Percentiles rank a stretch among this genome's conserved stretches.
Evolutionary conservation across 2,329 filamentous ascomycete genomes (phyloP).

Genomic region (Arthrobotrys pseudoclavata): DNA sequence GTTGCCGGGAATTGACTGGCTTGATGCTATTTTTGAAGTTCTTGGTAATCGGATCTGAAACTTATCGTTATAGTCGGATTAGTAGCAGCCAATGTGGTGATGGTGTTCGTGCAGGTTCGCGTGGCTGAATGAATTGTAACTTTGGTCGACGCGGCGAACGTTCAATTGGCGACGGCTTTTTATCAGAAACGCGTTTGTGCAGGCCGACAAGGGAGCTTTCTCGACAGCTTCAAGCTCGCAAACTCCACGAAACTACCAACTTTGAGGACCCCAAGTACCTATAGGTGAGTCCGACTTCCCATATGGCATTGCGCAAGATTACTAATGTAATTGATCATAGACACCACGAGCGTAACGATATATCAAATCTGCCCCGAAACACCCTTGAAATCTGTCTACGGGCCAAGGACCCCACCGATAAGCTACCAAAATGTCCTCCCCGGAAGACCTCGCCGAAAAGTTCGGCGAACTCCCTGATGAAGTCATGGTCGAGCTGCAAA

Average conservation of each 20-base stretch:
- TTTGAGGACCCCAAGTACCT: not conserved
- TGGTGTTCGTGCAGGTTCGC: slow-evolving; percentile 5
- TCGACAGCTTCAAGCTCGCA: slow-evolving; percentile 7
- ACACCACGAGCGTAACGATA: not conserved
- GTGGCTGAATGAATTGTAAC: slow-evolving; percentile 14
- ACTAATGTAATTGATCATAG: not conserved
- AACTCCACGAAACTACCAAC: slow-evolving; percentile 8
- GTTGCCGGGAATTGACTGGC: not conserved
- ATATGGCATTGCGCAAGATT: not conserved
- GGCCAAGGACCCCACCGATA: not conserved
- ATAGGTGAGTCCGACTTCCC: not conserved
- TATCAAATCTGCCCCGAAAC: not conserved
- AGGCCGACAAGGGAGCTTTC: not conserved
- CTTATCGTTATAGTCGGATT: not conserved
- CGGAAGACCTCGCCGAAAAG: slow-evolving; percentile 73
- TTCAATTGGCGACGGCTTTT: slow-evolving; percentile 21
- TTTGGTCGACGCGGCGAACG: slow-evolving; percentile 5
- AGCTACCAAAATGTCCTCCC: slow-evolving; percentile 68
- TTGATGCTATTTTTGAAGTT: slow-evolving; percentile 21
- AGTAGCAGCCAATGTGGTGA: not conserved
- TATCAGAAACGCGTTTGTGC: slow-evolving; percentile 31
- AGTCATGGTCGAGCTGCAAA: slow-evolving; percentile 83
- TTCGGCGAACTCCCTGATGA: slow-evolving; percentile 78
- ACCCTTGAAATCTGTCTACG: no score
- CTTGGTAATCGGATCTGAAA: not conserved